Evolutionary conservation across 345 rosid species (phyloP), one percentile per base, ranked within the genome.

Genomic region (Microthlaspi erraticum): DNA sequence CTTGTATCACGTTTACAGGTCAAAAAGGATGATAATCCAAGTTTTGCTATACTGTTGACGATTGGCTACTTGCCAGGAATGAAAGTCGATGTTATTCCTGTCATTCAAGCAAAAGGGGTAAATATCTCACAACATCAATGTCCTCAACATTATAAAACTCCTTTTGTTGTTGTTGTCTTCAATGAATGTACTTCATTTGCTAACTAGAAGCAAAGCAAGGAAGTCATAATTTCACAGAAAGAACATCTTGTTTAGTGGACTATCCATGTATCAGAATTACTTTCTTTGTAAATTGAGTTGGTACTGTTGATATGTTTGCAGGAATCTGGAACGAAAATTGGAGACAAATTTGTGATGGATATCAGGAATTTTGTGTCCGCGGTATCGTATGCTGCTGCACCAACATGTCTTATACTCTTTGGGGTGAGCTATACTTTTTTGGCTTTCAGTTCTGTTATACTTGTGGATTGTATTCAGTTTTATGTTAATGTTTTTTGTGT

Each of bases 21-120:
- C 13, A 78, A 80, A 60, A 57, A 66, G 57, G 63, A 34, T 49
- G 58, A 54, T 10, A 42, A 16, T 34, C 6, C 44, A 18, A 70
- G 14, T 54, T 49, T 46, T 16, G 91, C 91, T 59, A 76, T 88
- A 13, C 65, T 79, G 26, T 72, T 93, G 82, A 87, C 94, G 1
- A 79, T 93, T 33, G 97, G 96, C 37, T 91, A 77, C 78, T 42
- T 90, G 14, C 98, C 98, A 2, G 98, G 98, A 73, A 59, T 88
- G 12, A 86, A 84, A 79, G 98, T 88, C 41, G 92, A 87, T 14
- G 88, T 63, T 43, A 75, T 93, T 76, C 88, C 96, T 10, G 69
- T 81, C 32, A 29, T 78, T 41, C 71, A 36, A 50, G 66, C 38
- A 1, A 23, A 29, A 13, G 73, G 61, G 90, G 92, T 88, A 74